Conservation (phyloP, 2,329 filamentous ascomycete species). For the Phialemonium atrogriseum region DNA sequence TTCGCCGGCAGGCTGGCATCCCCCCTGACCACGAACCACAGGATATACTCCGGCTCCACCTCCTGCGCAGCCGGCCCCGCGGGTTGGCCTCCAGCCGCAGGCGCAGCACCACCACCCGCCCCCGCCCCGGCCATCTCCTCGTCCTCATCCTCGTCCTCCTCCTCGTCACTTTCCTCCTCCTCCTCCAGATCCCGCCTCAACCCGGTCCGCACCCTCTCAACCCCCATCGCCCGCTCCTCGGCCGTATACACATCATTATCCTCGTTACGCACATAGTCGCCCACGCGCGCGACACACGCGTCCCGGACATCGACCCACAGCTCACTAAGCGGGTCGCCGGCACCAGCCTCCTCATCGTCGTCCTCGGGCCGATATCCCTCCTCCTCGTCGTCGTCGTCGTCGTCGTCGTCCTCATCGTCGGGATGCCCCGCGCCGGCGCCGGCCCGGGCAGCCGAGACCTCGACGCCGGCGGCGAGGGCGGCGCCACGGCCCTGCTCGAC, state of each 20-base stretch:
- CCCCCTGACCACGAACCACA: conserved; percentile 37
- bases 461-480: conserved; percentile 24
- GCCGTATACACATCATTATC: conserved; percentile 62
- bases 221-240: conserved; percentile 57
- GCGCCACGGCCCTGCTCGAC: conserved; percentile 54
- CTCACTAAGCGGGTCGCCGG: conserved; percentile 24
- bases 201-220: conserved; percentile 66
- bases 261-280: conserved; percentile 32
- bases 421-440: conserved; percentile 10
- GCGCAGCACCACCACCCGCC: conserved; percentile 8
- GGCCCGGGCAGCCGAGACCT: conserved; percentile 17
- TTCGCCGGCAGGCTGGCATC: conserved; percentile 36
- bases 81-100: conserved; percentile 5
- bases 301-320: conserved; percentile 27
- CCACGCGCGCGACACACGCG: conserved; percentile 22
- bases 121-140: conserved; percentile 40
- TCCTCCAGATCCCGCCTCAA: conserved; percentile 47
- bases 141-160: conserved; percentile 48
- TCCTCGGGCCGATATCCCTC: conserved; percentile 18
- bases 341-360: conserved; percentile 29
- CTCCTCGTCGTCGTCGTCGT: conserved; percentile 30
- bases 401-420: conserved; percentile 33
- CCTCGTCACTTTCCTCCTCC: conserved; percentile 46
- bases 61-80: conserved; percentile 18
- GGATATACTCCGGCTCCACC: conserved; percentile 36